These are phyloP conservation scores for Daldinia childiae DNA, from an alignment of 495 filamentous ascomycete species.

Conservation along the genomic window DNA sequence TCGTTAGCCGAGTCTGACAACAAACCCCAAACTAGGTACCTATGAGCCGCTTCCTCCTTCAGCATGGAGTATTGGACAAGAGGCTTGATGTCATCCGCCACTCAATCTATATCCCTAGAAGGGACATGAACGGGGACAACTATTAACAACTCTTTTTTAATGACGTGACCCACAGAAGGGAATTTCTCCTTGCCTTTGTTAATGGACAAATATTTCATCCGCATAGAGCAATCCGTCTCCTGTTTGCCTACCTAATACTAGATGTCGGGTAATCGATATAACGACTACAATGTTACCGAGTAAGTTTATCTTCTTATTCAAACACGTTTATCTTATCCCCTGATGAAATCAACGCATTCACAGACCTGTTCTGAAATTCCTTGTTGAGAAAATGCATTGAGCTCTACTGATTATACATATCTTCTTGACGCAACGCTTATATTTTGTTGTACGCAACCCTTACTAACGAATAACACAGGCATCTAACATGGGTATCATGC, in stretches of 20 bases:
- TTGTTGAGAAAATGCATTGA: slow-evolving; percentile 61
- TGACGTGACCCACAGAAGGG: too few relatives aligned
- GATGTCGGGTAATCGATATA: neutral
- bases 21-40: neutral
- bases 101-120: neutral
- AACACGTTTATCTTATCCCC: slow-evolving; percentile 20
- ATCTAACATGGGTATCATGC: neutral
- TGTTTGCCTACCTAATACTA: neutral
- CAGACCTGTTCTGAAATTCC: slow-evolving; percentile 67
- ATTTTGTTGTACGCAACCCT: neutral
- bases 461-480: slow-evolving; percentile 7
- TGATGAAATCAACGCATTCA: slow-evolving; percentile 63
- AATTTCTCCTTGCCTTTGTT: neutral
- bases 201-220: neutral
- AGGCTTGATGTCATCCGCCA: neutral
- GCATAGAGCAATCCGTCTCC: neutral
- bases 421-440: neutral
- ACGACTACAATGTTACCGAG: neutral
- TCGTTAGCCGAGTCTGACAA: neutral
- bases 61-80: neutral
- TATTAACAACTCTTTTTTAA: neutral
- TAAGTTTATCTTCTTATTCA: slow-evolving; percentile 26
- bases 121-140: neutral
- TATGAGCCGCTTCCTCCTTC: neutral
- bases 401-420: slow-evolving; percentile 48